Evolutionary conservation across 139 green algal genomes (phyloP), one percentile per base, ranked within the genome.

Genomic region (Chlorella sp.): DNA sequence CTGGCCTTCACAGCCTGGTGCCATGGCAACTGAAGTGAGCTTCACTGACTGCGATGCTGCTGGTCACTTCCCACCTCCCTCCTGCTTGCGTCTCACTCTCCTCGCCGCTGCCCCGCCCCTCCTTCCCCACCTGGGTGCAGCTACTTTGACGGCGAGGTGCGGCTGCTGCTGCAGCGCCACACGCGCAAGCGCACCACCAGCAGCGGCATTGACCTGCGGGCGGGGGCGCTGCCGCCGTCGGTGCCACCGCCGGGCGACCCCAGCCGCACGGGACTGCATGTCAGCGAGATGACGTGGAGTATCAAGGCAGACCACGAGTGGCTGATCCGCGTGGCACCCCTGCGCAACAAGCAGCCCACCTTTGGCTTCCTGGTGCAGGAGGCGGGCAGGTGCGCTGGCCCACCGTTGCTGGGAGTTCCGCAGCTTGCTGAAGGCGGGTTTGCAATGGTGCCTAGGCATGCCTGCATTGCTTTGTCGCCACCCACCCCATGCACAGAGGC

Each of bases 171-270:
- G 71, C 26, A 39, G 30, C 81, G 86, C 23, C 81, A 90, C 81
- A 86, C 64, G 62, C 56, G 74, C 30, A 88, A 87, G 44, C 78
- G 78, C 32, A 85, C 51, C 51, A 60, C 86, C 34, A 74, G 86
- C 68, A 81, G 89, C 39, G 70, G 82, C 18, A 83, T 82, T 18
- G 93, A 96, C 81, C 32, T 74, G 9, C 88, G 93, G 2, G 90
- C 90, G 21, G 90, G 87, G 16, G 90, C 87, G 67, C 82, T 93
- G 34, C 89, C 88, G 11, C 83, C 90, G 38, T 34, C 72, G 55
- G 87, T 84, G 83, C 90, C 90, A 30, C 44, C 64, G 7, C 87
- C 89, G 25, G 87, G 87, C 34, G 78, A 90, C 72, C 78, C 73
- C 3, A 5, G 5, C 3, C 55, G 28, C 25, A 62, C 34, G 34